Evolutionary conservation across 352 stramenopile genomes (phyloP), one percentile per base, ranked within the genome.

Genomic region (Thalassiosira livingstoniorum): DNA sequence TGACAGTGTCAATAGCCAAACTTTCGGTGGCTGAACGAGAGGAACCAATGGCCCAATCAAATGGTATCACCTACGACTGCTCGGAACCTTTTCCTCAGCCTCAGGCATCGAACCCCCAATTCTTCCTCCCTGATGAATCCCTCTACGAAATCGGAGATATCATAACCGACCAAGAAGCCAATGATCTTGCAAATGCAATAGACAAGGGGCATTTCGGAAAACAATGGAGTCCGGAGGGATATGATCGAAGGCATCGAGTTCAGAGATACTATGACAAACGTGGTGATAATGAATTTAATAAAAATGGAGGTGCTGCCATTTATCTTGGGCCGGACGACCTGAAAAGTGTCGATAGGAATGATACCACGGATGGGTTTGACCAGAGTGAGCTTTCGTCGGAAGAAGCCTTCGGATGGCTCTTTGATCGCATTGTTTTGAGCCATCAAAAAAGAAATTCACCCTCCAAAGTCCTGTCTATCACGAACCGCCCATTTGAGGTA

Each of bases 71-170:
- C n/a, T n/a, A n/a, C n/a, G n/a, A n/a, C n/a, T n/a, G n/a, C n/a
- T n/a, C n/a, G n/a, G n/a, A n/a, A n/a, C n/a, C n/a, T n/a, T n/a
- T n/a, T n/a, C n/a, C n/a, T n/a, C 32, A 23, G 27, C 75, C 62
- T 25, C 34, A 68, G 35, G 54, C 61, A 1, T 55, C 64, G 62
- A 84, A 84, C 35, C 61, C 77, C 67, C 42, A 57, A 7, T 31
- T 70, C 21, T 37, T 60, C 25, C 39, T 84, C 27, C 42, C 35
- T 11, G 51, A 63, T 13, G 5, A 73, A 25, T 80, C 62, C 15
- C 45, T 93, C 31, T 51, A 67, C 2, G 66, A 86, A 62, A 11
- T 88, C 7, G 73, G 74, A 1, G 70, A 88, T 47, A 86, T 92
- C 63, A 0, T 92, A 0, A 72, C 75, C 0, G 4, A 73, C 13